Base-by-base conservation (phyloP, 192 early-diverging fungal species). In the Coemansia javaensis region DNA sequence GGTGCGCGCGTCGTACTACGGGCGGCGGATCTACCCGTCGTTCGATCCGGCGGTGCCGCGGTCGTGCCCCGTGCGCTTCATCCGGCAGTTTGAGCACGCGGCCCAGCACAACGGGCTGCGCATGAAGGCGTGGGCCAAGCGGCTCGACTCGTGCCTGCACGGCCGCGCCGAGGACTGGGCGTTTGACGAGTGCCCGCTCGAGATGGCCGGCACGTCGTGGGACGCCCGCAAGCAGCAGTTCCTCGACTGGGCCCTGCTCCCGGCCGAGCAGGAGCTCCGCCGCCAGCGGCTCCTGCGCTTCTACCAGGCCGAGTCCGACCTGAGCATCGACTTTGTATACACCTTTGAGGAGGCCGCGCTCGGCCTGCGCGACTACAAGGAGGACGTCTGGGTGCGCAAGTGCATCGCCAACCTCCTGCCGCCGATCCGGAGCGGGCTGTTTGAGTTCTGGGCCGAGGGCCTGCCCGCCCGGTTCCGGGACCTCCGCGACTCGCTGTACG, bases 251-350 rank as follows among this genome's bases (percentile, higher is more conserved):
- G 70, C 62, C 12, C 43, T 74, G 28, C 47, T 74, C 6, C 70
- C 70, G 1, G 70, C 70, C 1, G 70, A 74, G 47, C 70, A 74
- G 23, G 70, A 74, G 50, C 50, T 74, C 36, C 39, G 70, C 33
- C 53, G 70, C 27, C 70, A 74, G 38, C 47, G 70, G 21, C 54
- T 74, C 7, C 20, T 66, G 39, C 49, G 70, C 15, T 74, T 74
- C 36, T 66, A 62, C 39, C 70, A 74, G 51, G 30, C 59, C 6
- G 70, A 74, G 44, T 31, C 58, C 1, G 70, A 74, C 20, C 43
- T 74, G 49, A 74, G 70, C 38, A 74, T 66, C 31, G 70, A 74
- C 55, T 74, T 62, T 64, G 70, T 57, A 23, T 62, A 74, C 32
- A 61, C 70, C 38, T 74, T 74, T 23, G 70, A 74, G 23, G 70